Base-by-base conservation (phyloP, 495 filamentous ascomycete genomes). In the Platismatia glauca region DNA sequence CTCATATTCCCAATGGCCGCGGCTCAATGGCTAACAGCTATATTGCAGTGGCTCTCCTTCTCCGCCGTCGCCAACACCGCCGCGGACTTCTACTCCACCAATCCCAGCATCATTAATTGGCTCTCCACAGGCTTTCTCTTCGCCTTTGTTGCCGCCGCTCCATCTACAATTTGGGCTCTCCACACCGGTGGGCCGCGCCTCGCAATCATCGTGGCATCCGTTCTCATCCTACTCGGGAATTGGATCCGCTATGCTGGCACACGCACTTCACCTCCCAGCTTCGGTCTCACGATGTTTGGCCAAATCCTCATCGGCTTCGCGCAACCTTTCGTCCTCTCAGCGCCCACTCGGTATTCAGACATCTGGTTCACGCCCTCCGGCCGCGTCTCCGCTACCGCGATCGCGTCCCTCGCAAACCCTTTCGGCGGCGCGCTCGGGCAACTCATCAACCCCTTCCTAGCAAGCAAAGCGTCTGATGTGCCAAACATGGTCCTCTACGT, bases 161-260 rank as follows among this genome's bases (percentile, higher is more conserved):
- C 93, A 2, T 71, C 86, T 24, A 84, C 86, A 37, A 86, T 97
- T 66, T 89, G 86, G 72, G 85, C 84, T 52, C 81, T 98, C 55
- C 87, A 96, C 72, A 81, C 78, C 71, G 87, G 88, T 29, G 86
- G 87, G 9, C 89, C 92, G 15, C 94, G 89, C 73, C 80, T 76
- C 27, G 84, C 89, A 59, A 91, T 97, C 71, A 76, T 95, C 52
- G 78, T 71, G 44, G 81, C 90, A 5, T 87, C 90, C 18, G 69
- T 84, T 6, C 81, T 98, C 22, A 77, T 90, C 20, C 79, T 97
- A 3, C 67, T 85, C 1, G 94, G 93, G 1, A 96, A 95, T 76
- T 96, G 93, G 91, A 84, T 98, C 67, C 87, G 94, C 63, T 96
- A 93, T 76, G 90, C 81, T 2, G 91, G 90, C 62, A 86, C 89